Conservation (phyloP, 306 rosid genomes). For the Delonix regia region DNA sequence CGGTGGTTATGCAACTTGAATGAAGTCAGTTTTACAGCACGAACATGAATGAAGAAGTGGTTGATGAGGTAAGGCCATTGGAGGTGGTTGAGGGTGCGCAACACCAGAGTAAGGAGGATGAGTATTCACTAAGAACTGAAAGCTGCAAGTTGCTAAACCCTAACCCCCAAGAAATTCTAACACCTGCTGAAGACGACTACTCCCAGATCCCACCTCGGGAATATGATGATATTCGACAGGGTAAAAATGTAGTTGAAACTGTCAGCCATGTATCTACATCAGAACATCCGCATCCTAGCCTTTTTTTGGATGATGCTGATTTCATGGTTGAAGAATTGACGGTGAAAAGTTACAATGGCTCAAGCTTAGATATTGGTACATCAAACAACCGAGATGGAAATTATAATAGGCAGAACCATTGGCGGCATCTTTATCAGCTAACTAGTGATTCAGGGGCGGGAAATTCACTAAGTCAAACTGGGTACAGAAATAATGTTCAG, state of each 20-base stretch:
- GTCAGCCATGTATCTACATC: conserved; percentile 41
- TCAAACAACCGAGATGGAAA: conserved; percentile 55
- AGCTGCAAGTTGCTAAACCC: conserved; percentile 43
- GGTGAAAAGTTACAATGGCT: conserved; percentile 56
- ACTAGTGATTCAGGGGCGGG: conserved; percentile 69
- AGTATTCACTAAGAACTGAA: conserved; percentile 43
- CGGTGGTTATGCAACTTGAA: conserved; percentile 38
- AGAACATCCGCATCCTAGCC: conserved; percentile 42
- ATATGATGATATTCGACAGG: conserved; percentile 44
- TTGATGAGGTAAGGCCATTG: conserved; percentile 51
- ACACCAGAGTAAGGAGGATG: conserved; percentile 58
- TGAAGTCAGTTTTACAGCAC: conserved; percentile 47
- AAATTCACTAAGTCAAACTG: conserved; percentile 47
- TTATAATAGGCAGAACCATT: conserved; percentile 53
- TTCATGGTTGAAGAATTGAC: conserved; percentile 65
- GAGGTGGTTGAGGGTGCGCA: conserved; percentile 53
- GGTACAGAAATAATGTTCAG: conserved; percentile 53
- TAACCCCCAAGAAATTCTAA: conserved; percentile 50
- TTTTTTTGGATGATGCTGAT: conserved; percentile 46
- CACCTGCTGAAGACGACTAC: conserved; percentile 45
- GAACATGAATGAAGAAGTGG: conserved; percentile 79
- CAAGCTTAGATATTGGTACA: conserved; percentile 67
- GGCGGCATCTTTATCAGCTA: conserved; percentile 72
- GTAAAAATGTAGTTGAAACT: conserved; percentile 45
- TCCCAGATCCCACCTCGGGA: conserved; percentile 42